phyloP scores from a whole-genome alignment of 768 basidiomycete genomes.

The Butyriboletus loyo region DNA sequence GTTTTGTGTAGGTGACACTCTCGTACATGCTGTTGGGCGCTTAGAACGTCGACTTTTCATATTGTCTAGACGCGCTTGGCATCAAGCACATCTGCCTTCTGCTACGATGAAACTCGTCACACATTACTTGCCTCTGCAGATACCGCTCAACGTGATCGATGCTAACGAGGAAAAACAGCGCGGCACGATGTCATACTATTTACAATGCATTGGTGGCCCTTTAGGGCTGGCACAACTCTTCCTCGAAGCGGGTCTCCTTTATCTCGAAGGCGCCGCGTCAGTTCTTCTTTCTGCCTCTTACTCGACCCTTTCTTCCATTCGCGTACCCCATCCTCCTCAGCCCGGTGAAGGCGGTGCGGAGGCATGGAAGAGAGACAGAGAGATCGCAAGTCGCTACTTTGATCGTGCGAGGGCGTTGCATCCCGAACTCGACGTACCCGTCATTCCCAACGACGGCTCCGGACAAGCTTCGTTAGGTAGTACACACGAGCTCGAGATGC shows the following conservation, averaged over 20 bases:
- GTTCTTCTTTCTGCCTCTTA: slow-evolving; percentile 70
- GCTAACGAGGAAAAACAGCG: slow-evolving; percentile 39
- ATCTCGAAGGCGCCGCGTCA: slow-evolving; percentile 78
- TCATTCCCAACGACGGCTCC: slow-evolving; percentile 50
- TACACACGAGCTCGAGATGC: slow-evolving; percentile 59
- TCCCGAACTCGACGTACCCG: slow-evolving; percentile 66
- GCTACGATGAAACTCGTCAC: slow-evolving; percentile 76
- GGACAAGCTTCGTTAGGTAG: slow-evolving; percentile 24
- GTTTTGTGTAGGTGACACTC: slow-evolving; percentile 57
- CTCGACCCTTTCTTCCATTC: slow-evolving; percentile 74
- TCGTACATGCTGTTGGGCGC: not conserved
- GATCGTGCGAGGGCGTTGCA: slow-evolving; percentile 61
- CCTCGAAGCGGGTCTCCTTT: slow-evolving; percentile 72
- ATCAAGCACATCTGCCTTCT: slow-evolving; percentile 69
- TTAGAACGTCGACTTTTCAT: not conserved
- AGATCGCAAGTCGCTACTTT: slow-evolving; percentile 67
- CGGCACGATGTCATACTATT: slow-evolving; percentile 59
- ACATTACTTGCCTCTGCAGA: slow-evolving; percentile 63
- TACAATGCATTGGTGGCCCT: slow-evolving; percentile 65
- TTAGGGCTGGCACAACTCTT: slow-evolving; percentile 70
- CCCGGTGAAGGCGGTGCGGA: slow-evolving; percentile 58
- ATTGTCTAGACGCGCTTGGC: slow-evolving; percentile 70
- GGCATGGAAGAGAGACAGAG: slow-evolving; percentile 73
- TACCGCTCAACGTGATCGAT: slow-evolving; percentile 36
- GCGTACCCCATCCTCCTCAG: slow-evolving; percentile 54